Evolutionary conservation across 257 asterid species (phyloP).

Genomic region (Scutellaria barbata): DNA sequence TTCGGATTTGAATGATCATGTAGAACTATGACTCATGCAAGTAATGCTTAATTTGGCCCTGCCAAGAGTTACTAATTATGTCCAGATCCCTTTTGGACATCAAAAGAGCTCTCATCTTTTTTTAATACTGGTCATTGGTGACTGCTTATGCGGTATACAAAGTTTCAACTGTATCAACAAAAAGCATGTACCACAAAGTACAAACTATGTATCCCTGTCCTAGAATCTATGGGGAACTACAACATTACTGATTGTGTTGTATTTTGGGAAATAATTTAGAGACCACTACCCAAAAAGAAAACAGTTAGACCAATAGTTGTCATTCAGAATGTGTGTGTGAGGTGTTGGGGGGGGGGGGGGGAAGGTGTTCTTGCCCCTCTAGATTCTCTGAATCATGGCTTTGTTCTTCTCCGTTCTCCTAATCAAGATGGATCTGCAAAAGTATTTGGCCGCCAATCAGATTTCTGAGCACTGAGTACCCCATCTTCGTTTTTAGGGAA

Average conservation of each 20-base stretch:
- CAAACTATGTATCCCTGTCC: constrained; percentile 7
- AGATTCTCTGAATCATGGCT: background rate
- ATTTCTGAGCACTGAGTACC: constrained; percentile 72
- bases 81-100: background rate
- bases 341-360: background rate
- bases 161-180: background rate
- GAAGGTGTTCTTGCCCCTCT: constrained; percentile 3
- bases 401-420: constrained; percentile 4
- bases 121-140: background rate
- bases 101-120: constrained; percentile 6
- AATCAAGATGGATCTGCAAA: constrained; percentile 49
- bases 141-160: background rate
- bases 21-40: too few species aligned
- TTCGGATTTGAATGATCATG: background rate
- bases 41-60: background rate
- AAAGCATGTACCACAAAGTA: constrained; percentile 24
- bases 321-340: too few species aligned
- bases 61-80: background rate
- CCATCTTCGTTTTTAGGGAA: constrained; percentile 60
- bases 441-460: constrained; percentile 71
- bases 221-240: constrained; percentile 25
- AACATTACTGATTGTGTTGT: constrained; percentile 9
- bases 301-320: background rate
- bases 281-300: background rate
- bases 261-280: constrained; percentile 7